A percentile compares a stretch with the other conserved stretches of the same genome.
Evolutionary conservation across 371 early-diverging fungal genomes (phyloP).

Genomic region (Rhizopus delemar): DNA sequence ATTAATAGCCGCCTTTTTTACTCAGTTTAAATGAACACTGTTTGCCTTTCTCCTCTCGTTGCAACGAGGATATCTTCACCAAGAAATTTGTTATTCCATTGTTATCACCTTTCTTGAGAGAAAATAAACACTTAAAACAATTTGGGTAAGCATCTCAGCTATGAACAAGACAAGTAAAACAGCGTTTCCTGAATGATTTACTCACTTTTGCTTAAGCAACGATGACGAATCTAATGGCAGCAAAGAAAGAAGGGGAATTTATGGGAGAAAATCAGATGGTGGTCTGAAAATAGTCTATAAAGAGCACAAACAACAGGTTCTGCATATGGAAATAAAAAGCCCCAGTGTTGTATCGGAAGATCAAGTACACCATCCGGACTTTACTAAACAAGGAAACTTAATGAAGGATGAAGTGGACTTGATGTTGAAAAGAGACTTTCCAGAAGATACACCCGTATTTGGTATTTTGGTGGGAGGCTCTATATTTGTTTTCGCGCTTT

Average conservation of each 20-base stretch:
- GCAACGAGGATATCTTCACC: background rate
- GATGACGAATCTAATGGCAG: background rate
- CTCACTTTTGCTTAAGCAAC: background rate
- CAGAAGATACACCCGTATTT: slow-evolving; percentile 10
- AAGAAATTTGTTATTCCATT: background rate
- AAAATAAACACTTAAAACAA: background rate
- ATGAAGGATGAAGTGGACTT: slow-evolving; percentile 6
- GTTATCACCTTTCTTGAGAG: slow-evolving; percentile 1
- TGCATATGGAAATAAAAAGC: slow-evolving; percentile 12
- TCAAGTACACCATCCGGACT: slow-evolving; percentile 3
- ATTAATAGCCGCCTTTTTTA: too few species aligned
- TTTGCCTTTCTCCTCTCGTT: too few species aligned
- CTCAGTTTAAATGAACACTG: too few species aligned
- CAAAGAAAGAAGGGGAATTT: background rate
- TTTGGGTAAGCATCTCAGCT: too few species aligned
- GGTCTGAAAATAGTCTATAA: background rate
- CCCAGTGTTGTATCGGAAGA: background rate
- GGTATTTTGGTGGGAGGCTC: slow-evolving; percentile 9
- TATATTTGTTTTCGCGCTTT: too few species aligned
- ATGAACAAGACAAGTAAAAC: background rate
- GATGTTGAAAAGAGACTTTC: background rate
- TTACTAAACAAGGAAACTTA: background rate
- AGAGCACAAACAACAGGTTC: background rate
- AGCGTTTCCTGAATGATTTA: background rate
- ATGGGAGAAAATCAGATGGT: slow-evolving; percentile 1